A percentile compares a stretch with the other conserved stretches of the same genome.
Conservation (phyloP, 495 filamentous ascomycete species). For the Penicillium macrosclerotiorum region DNA sequence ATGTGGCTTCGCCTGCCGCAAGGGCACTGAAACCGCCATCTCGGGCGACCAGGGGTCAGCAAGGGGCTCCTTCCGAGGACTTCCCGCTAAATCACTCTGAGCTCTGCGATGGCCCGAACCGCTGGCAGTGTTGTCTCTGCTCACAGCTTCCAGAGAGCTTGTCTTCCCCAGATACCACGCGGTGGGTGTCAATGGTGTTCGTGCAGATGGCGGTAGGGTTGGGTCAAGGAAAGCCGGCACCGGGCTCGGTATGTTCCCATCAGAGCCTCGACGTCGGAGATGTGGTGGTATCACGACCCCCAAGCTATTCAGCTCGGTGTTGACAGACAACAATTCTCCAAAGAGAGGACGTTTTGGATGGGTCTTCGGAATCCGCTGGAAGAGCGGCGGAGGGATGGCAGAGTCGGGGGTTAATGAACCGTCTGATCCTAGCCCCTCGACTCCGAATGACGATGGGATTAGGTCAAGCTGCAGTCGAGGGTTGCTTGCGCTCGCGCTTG, state of each 20-base stretch:
- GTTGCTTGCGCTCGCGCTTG: slow-evolving; percentile 4
- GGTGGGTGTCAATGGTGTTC: slow-evolving; percentile 52
- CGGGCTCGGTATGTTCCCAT: slow-evolving; percentile 52
- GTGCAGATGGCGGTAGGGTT: slow-evolving; percentile 32
- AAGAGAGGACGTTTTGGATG: slow-evolving; percentile 45
- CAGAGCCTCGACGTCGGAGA: slow-evolving; percentile 49
- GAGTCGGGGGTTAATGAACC: not conserved
- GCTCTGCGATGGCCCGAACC: slow-evolving; percentile 43
- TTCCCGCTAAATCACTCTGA: slow-evolving; percentile 43
- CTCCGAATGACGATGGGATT: slow-evolving; percentile 9
- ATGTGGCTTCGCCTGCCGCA: slow-evolving; percentile 27
- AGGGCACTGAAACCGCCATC: slow-evolving; percentile 41
- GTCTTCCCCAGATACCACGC: slow-evolving; percentile 54
- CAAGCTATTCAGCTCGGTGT: slow-evolving; percentile 33
- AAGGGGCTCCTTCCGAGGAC: slow-evolving; percentile 20
- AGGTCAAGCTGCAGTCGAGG: slow-evolving; percentile 8
- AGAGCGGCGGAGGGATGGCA: slow-evolving; percentile 18
- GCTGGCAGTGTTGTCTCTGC: not conserved
- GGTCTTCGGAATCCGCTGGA: slow-evolving; percentile 19
- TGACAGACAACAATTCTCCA: slow-evolving; percentile 47
- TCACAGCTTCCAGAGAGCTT: slow-evolving; percentile 47
- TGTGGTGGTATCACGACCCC: slow-evolving; percentile 42
- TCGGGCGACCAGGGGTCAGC: slow-evolving; percentile 31
- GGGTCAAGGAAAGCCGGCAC: slow-evolving; percentile 49
- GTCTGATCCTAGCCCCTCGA: not conserved